Conservation (phyloP, 129 eudicot genomes). For the Calendula officinalis region DNA sequence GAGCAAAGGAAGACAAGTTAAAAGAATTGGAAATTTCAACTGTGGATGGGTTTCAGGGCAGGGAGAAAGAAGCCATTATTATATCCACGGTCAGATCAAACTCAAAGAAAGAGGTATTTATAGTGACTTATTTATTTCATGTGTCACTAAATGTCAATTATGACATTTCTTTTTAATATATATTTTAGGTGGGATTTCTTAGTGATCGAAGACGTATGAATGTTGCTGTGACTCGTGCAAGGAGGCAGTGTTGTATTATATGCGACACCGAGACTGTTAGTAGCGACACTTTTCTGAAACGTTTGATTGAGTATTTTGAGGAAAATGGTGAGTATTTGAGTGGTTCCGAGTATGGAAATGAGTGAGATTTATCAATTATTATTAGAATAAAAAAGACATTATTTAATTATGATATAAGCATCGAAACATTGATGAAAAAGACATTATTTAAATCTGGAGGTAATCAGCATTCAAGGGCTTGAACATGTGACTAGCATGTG, state of each 20-base stretch:
- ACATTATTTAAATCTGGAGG: conserved; percentile 3
- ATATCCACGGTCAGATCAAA: conserved; percentile 98
- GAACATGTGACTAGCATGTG: conserved; percentile 33
- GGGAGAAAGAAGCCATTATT: conserved; percentile 95
- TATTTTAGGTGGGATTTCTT: conserved; percentile 82
- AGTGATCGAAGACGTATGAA: conserved; percentile 98
- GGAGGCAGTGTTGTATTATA: conserved; percentile 90
- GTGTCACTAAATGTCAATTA: neutral
- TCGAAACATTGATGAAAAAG: neutral
- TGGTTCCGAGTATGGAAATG: conserved; percentile 81
- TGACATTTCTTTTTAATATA: neutral
- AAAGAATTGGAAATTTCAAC: conserved; percentile 90
- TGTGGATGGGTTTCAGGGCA: conserved; percentile 97
- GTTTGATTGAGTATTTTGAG: conserved; percentile 87
- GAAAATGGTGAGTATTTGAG: conserved; percentile 95
- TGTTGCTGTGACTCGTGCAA: conserved; percentile 97
- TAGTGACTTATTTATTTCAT: neutral
- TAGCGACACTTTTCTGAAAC: conserved; percentile 80
- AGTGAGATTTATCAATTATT: conserved; percentile 2
- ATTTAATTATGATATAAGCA: too few species aligned
- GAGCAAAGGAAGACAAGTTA: conserved; percentile 68
- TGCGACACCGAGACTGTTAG: conserved; percentile 96
- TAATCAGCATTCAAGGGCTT: conserved; percentile 37
- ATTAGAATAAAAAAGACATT: neutral
- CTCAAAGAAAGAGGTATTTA: conserved; percentile 83